phyloP scores from a whole-genome alignment of 2,329 filamentous ascomycete genomes.

The Alternaria sp. region DNA sequence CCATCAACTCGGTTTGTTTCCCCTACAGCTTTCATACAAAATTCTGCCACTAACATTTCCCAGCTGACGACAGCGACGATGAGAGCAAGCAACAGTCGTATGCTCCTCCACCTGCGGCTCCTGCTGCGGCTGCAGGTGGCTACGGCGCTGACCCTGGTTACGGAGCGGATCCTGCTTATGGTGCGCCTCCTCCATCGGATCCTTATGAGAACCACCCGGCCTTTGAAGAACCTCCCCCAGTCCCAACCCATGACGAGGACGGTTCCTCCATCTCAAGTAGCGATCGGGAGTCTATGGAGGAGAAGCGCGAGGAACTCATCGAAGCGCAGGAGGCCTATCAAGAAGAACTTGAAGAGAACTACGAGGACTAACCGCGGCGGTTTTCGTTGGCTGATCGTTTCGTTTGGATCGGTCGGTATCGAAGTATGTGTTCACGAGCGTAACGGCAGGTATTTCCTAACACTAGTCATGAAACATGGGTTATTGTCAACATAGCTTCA shows the following conservation, averaged over 20 bases:
- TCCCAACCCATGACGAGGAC: conserved; percentile 55
- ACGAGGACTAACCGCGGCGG: conserved; percentile 28
- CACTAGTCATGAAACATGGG: not conserved
- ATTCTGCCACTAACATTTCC: conserved; percentile 16
- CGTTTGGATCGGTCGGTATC: not conserved
- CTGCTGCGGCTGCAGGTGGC: conserved; percentile 21
- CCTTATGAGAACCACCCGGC: conserved; percentile 27
- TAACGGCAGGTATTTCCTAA: conserved; percentile 7
- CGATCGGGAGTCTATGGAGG: conserved; percentile 55
- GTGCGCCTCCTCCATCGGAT: conserved; percentile 19
- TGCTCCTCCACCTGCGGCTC: conserved; percentile 26
- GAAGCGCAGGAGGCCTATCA: conserved; percentile 63
- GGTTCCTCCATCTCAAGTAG: conserved; percentile 51
- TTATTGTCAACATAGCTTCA: conserved; percentile 18
- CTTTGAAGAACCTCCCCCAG: conserved; percentile 41
- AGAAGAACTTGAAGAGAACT: conserved; percentile 54
- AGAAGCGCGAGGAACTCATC: conserved; percentile 63
- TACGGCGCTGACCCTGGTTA: conserved; percentile 22
- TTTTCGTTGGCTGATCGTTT: not conserved
- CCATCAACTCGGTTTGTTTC: conserved; percentile 63
- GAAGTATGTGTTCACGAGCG: not conserved
- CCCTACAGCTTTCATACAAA: not conserved
- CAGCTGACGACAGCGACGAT: conserved; percentile 42
- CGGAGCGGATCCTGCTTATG: conserved; percentile 24
- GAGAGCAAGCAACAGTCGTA: conserved; percentile 35